Evolutionary conservation across 129 eudicot genomes (phyloP).

Genomic region (Flaveria brownii): DNA sequence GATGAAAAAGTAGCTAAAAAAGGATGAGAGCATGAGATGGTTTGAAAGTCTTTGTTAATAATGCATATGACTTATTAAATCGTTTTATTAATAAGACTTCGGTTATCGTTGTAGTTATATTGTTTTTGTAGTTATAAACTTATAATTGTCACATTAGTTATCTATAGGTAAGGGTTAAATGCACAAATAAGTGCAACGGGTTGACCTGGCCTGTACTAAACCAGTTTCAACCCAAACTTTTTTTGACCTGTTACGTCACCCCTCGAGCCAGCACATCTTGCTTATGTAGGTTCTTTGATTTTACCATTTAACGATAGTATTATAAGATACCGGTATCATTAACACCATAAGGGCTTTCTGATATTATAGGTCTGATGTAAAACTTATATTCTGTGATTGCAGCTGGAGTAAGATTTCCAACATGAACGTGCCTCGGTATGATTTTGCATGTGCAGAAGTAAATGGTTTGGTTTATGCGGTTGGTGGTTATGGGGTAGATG

Average conservation of each 20-base stretch:
- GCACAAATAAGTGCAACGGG: too few relatives aligned
- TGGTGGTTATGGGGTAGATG: conserved; percentile 75
- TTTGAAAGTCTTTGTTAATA: too few relatives aligned
- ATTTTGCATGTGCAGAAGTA: conserved; percentile 90
- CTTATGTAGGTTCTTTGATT: not conserved
- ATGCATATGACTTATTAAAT: not conserved
- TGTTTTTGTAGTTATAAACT: too few relatives aligned
- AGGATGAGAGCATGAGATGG: not conserved
- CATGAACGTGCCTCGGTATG: conserved; percentile 80
- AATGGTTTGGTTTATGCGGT: conserved; percentile 77
- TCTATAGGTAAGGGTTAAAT: too few relatives aligned
- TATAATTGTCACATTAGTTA: too few relatives aligned
- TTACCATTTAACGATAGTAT: too few relatives aligned
- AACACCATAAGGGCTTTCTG: too few relatives aligned
- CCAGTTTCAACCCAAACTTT: not conserved
- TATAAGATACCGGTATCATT: too few relatives aligned
- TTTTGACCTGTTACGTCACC: not conserved
- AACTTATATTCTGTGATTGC: conserved; percentile 28
- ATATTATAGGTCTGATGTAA: conserved; percentile 24
- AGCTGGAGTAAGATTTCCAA: conserved; percentile 86
- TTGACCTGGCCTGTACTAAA: not conserved
- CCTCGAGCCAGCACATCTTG: too few relatives aligned
- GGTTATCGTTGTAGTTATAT: too few relatives aligned
- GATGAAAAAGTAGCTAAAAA: not conserved
- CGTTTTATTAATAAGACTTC: not conserved